Conservation (phyloP, 2,329 filamentous ascomycete genomes). For the Claviceps digitariae region DNA sequence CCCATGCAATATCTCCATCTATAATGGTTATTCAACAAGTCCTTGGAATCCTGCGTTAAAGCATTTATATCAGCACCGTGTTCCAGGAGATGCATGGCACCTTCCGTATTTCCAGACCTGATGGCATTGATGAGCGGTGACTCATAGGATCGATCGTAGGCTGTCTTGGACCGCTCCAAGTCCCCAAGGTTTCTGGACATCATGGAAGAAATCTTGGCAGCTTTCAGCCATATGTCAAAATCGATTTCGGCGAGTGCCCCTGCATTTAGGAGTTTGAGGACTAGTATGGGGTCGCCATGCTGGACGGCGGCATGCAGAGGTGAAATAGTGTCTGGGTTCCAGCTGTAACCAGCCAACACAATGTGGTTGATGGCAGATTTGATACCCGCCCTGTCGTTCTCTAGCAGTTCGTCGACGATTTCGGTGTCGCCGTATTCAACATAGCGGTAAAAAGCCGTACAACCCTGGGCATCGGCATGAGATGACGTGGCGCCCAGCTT, state of each 20-base stretch:
- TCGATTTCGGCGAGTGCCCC: slow-evolving; percentile 48
- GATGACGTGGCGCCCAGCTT: slow-evolving; percentile 57
- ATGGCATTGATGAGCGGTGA: slow-evolving; percentile 57
- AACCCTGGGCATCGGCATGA: slow-evolving; percentile 53
- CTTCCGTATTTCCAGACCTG: slow-evolving; percentile 24
- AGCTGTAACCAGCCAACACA: slow-evolving; percentile 24
- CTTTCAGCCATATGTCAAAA: slow-evolving; percentile 51
- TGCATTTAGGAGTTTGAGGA: slow-evolving; percentile 45
- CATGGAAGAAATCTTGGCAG: slow-evolving; percentile 31
- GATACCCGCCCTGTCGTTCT: slow-evolving; percentile 46
- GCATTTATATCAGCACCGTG: slow-evolving; percentile 53
- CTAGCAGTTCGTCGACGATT: slow-evolving; percentile 34
- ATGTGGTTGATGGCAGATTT: slow-evolving; percentile 56
- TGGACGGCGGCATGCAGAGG: slow-evolving; percentile 47
- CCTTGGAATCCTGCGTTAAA: slow-evolving; percentile 29
- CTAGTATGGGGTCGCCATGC: slow-evolving; percentile 36
- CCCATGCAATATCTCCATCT: slow-evolving; percentile 23
- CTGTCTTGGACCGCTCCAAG: slow-evolving; percentile 33
- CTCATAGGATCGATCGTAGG: slow-evolving; percentile 32
- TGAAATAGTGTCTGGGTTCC: slow-evolving; percentile 23
- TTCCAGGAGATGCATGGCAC: slow-evolving; percentile 46
- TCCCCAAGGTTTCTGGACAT: slow-evolving; percentile 19
- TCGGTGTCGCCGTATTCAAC: slow-evolving; percentile 35
- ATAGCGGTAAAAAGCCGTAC: slow-evolving; percentile 54
- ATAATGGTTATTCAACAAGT: slow-evolving; percentile 21